Evolutionary conservation across 129 eudicot species (phyloP).

Genomic region (Tagetes patula): DNA sequence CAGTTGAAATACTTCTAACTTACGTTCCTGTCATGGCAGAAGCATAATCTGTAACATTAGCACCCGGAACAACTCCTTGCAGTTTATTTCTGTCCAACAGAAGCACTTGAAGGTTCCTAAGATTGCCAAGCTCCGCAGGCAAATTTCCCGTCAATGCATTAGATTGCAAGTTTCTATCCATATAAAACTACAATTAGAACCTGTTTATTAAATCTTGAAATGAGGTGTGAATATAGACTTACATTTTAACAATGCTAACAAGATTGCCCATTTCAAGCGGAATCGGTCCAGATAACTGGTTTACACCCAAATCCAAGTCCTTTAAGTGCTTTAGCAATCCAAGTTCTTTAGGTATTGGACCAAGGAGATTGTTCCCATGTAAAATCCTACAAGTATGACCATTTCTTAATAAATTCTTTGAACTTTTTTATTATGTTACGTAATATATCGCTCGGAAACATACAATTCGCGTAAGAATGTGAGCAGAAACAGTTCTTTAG

Average conservation of each 20-base stretch:
- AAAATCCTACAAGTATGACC: slow-evolving; percentile 47
- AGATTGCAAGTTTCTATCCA: slow-evolving; percentile 74
- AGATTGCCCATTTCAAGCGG: slow-evolving; percentile 80
- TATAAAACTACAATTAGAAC: slow-evolving; percentile 11
- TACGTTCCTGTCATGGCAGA: slow-evolving; percentile 53
- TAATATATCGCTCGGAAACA: slow-evolving; percentile 25
- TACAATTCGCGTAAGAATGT: slow-evolving; percentile 69
- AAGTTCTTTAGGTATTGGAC: slow-evolving; percentile 85
- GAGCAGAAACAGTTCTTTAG: slow-evolving; percentile 64
- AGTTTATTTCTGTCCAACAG: slow-evolving; percentile 85
- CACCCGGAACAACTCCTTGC: slow-evolving; percentile 71
- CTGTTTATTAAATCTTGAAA: not conserved
- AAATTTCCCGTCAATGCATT: slow-evolving; percentile 76
- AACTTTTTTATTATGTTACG: slow-evolving; percentile 1
- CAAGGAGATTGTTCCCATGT: slow-evolving; percentile 72
- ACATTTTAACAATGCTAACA: slow-evolving; percentile 59
- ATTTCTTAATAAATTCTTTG: slow-evolving; percentile 8
- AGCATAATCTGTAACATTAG: slow-evolving; percentile 39
- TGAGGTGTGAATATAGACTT: slow-evolving; percentile 24
- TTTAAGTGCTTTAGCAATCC: slow-evolving; percentile 64
- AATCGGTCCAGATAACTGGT: slow-evolving; percentile 88
- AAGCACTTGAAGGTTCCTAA: slow-evolving; percentile 77
- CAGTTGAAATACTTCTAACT: slow-evolving; percentile 25
- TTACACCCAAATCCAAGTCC: slow-evolving; percentile 80
- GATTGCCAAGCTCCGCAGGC: slow-evolving; percentile 71